Base-by-base conservation (phyloP, 495 filamentous ascomycete genomes). In the Podospora pseudoanserina region DNA sequence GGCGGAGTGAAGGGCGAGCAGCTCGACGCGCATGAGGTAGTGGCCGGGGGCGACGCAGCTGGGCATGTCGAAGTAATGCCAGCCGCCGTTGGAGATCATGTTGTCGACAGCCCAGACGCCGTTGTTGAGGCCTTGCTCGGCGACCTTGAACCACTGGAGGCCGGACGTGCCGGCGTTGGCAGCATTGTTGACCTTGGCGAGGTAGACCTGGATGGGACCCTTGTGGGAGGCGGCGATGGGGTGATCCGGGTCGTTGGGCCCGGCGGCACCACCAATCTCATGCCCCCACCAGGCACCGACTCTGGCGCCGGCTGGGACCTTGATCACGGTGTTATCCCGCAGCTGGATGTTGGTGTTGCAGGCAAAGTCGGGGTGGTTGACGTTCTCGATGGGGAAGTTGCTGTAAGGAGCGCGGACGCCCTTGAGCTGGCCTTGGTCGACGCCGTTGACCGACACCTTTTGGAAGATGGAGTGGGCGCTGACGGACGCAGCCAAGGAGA, bases 1-100 rank as follows among this genome's bases (percentile, higher is more conserved):
- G 19, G 84, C 83, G 18, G 70, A 72, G 74, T 85, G 83, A 28
- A 86, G 79, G 5, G 84, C 83, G 34, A 85, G 80, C 6, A 85
- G 69, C 75, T 86, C 84, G 39, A 83, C 82, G 4, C 84, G 81
- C 71, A 86, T 79, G 5, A 86, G 78, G 71, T 87, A 83, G 62
- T 85, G 77, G 28, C 80, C 79, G 0, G 80, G 75, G 19, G 79
- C 79, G 53, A 86, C 71, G 69, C 80, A 83, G 9, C 68, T 56
- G n/a, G 82, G 79, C 72, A 83, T 80, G 55, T 75, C 76, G 67
- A 84, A 81, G 68, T 82, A 79, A 69, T 82, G 78, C 79, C 79
- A 81, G 59, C 80, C 82, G 13, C 71, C 55, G 72, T 72, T 77
- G 65, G 81, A 72, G 65, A 70, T 69, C 65, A 68, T 44, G 65